Conservation (phyloP, 768 basidiomycete genomes). For the Lactifluus echinatus region DNA sequence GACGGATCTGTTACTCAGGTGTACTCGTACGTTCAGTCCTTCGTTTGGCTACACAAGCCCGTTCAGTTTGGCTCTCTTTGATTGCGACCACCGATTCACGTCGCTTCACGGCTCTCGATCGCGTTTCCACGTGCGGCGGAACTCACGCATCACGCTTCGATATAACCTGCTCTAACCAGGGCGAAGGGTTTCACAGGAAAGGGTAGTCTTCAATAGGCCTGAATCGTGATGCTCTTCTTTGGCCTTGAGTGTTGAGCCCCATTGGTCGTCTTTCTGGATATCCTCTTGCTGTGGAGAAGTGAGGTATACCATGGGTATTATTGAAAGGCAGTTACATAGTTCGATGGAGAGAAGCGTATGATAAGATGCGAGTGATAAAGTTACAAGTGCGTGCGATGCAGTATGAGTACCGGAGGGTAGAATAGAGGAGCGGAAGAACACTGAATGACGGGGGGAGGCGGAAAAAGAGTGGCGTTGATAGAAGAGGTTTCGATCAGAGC, state of each 20-base stretch:
- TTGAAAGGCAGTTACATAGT: slow-evolving; percentile 7
- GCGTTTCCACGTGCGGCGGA: not conserved
- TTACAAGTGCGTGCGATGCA: slow-evolving; percentile 19
- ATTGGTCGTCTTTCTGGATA: not conserved
- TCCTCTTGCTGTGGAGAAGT: not conserved
- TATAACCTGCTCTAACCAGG: not conserved
- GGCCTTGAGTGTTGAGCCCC: not conserved
- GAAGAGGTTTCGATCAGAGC: not conserved
- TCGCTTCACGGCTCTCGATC: not conserved
- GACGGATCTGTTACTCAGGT: not conserved
- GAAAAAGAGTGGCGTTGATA: not conserved
- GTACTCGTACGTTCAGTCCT: not conserved
- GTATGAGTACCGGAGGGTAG: not conserved
- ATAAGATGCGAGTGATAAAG: slow-evolving; percentile 20
- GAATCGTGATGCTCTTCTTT: not conserved
- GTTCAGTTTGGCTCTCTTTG: not conserved
- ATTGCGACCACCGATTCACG: not conserved
- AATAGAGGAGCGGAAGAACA: not conserved
- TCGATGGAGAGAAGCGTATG: slow-evolving; percentile 8
- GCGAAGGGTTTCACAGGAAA: not conserved
- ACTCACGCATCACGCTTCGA: not conserved
- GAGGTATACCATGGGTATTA: not conserved
- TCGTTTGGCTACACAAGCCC: not conserved
- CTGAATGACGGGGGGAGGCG: not conserved
- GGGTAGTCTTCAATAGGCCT: not conserved